These are phyloP conservation scores for Acacia melanoxylon DNA, from an alignment of 306 rosid genomes.

Conservation along the genomic window DNA sequence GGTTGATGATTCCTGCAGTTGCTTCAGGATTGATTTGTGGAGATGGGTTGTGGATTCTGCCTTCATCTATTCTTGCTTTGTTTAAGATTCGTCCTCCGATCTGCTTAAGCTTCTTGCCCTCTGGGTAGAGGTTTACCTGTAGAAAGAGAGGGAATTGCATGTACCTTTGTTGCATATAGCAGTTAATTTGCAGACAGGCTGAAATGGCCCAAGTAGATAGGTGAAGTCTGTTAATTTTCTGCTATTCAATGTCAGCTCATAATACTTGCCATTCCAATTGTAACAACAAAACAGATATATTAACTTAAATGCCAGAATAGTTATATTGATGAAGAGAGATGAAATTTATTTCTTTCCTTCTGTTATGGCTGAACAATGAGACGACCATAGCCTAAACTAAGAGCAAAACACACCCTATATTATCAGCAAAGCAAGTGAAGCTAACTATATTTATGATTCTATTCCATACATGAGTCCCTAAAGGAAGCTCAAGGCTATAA, in stretches of 20 bases:
- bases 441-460: no score
- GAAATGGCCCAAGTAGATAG: background rate
- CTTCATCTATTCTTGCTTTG: conserved; percentile 78
- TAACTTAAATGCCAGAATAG: no score
- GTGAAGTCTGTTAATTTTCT: background rate
- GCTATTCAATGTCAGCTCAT: no score
- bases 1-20: conserved; percentile 73
- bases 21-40: conserved; percentile 97
- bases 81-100: conserved; percentile 71
- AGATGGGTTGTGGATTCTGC: conserved; percentile 91
- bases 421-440: no score
- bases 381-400: no score
- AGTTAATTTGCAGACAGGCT: background rate
- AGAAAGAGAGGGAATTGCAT: conserved; percentile 5
- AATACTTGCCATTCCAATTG: background rate
- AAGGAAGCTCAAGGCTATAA: background rate
- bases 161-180: background rate
- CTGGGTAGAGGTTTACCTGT: conserved; percentile 3
- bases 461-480: background rate
- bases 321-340: no score
- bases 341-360: no score
- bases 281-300: no score
- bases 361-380: background rate
- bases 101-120: conserved; percentile 68
- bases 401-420: no score